Evolutionary conservation across 371 early-diverging fungal species (phyloP).

Genomic region (Lichtheimia corymbifera): DNA sequence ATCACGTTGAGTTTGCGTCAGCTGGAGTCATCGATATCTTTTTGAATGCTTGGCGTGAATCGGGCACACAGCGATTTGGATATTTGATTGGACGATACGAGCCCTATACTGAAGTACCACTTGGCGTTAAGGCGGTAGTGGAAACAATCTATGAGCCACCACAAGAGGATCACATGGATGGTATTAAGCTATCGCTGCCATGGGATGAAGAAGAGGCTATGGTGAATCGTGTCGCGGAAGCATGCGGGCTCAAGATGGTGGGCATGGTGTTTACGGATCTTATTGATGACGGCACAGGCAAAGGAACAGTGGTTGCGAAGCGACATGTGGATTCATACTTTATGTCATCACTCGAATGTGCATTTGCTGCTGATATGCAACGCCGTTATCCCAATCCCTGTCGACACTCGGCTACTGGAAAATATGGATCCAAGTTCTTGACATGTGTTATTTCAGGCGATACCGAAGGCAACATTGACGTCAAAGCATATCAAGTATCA

Average conservation of each 20-base stretch:
- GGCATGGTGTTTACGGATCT: conserved; percentile 98
- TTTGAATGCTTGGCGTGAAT: conserved; percentile 85
- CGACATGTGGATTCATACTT: conserved; percentile 94
- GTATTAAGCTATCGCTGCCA: conserved; percentile 68
- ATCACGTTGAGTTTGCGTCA: conserved; percentile 98
- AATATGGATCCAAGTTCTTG: conserved; percentile 91
- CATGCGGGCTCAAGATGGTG: conserved; percentile 79
- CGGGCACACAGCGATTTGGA: conserved; percentile 92
- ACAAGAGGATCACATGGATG: conserved; percentile 85
- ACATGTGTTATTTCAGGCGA: conserved; percentile 91
- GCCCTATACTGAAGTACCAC: conserved; percentile 88
- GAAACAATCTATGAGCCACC: conserved; percentile 95
- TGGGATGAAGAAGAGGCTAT: conserved; percentile 59
- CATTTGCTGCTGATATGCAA: conserved; percentile 92
- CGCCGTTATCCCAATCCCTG: conserved; percentile 71
- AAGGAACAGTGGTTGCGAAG: conserved; percentile 84
- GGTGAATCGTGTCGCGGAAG: conserved; percentile 69
- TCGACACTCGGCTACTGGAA: conserved; percentile 73
- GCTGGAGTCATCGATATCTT: conserved; percentile 86
- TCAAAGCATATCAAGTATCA: conserved; percentile 92
- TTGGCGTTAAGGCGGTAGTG: conserved; percentile 98
- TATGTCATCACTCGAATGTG: conserved; percentile 90
- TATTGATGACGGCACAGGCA: conserved; percentile 80
- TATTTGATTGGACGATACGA: conserved; percentile 95
- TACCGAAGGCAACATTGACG: conserved; percentile 81